Base-by-base conservation (phyloP, 768 basidiomycete genomes). In the Termitomyces sp. region DNA sequence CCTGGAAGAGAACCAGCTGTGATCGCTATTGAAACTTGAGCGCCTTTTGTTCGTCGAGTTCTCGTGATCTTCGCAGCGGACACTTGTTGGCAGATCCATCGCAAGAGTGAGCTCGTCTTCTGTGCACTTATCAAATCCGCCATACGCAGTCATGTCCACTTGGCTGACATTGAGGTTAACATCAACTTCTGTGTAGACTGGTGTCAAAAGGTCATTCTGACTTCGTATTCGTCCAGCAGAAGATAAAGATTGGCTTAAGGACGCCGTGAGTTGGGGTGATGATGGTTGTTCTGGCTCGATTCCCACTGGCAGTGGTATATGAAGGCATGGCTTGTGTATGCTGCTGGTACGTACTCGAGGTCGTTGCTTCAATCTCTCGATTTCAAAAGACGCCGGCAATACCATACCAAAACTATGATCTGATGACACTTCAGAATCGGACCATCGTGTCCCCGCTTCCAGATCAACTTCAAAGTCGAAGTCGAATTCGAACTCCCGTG, bases 41-140 rank as follows among this genome's bases (percentile, higher is more conserved):
- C 62, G 52, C 38, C 53, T 43, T 60, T 54, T 55, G 40, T 63
- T 58, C 2, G 46, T 54, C 5, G 54, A 38, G 22, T 54, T 52
- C 28, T 44, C 62, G 2, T 49, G 54, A 22, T 57, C 57, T 20
- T 60, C 59, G 20, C 38, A 53, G 20, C 63, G 61, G 36, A 64
- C 62, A 43, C 65, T 67, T 13, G 67, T 54, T 1, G 74, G 72
- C 2, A 77, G 55, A 60, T 77, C 76, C 77, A 79, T 79, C 3
- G 74, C 67, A n/a, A 79, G 65, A 14, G 76, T 78, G 54, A 79
- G 76, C 62, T 79, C 77, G 30, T 74, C 72, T n/a, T 67, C 67
- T 18, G 62, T 54, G 45, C 56, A 66, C 47, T 61, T 66, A 24
- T 56, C 56, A 20, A 64, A 59, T n/a, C 60, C 54, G 26, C 61